phyloP scores from a whole-genome alignment of 2,329 filamentous ascomycete species.

The Ophiostoma quercus region DNA sequence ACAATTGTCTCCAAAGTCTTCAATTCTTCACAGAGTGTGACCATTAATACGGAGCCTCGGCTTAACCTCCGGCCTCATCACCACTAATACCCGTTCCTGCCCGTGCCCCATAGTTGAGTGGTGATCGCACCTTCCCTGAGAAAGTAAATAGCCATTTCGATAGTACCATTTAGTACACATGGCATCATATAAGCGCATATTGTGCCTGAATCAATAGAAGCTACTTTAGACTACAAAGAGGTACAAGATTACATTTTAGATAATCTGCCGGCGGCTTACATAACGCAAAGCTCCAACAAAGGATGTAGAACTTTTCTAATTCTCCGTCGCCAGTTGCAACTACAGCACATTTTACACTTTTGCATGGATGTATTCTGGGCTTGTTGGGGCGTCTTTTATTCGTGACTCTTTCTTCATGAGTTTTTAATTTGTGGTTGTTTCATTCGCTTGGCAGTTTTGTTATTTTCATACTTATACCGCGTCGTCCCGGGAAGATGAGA shows the following conservation, averaged over 20 bases:
- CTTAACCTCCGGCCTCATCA: background rate
- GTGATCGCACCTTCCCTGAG: background rate
- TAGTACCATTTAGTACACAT: background rate
- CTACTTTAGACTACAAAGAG: background rate
- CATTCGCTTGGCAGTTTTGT: background rate
- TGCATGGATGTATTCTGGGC: background rate
- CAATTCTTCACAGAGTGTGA: background rate
- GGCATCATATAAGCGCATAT: background rate
- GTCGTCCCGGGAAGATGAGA: background rate
- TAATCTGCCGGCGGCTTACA: background rate
- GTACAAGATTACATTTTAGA: too few relatives aligned
- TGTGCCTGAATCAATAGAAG: background rate
- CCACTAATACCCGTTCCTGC: background rate
- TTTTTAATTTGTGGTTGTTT: background rate
- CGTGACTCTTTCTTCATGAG: background rate
- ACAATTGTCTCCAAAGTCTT: too few relatives aligned
- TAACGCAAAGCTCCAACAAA: background rate
- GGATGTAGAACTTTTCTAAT: background rate
- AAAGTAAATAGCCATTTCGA: background rate
- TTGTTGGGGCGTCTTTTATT: background rate
- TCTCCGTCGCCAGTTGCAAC: background rate
- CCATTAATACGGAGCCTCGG: background rate
- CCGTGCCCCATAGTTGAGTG: background rate
- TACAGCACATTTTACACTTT: background rate
- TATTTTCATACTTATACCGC: slow-evolving; percentile 5